Evolutionary conservation across 163 green algal genomes (phyloP), one percentile per base, ranked within the genome.

Genomic region (Trebouxia gelatinosa): DNA sequence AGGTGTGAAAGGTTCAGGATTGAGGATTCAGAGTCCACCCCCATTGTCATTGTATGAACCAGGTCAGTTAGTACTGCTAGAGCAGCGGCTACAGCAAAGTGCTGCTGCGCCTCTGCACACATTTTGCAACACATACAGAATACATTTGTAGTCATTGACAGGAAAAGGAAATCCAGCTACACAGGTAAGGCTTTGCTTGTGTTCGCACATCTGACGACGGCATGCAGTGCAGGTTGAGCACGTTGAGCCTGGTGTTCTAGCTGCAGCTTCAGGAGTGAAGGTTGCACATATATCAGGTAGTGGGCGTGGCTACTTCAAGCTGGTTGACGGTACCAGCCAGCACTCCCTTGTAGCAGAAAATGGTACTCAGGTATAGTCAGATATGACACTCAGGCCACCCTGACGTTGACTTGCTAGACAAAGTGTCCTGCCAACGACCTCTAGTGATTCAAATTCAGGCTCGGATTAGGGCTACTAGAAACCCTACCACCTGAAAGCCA

Each of bases 301-400:
- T 2, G 88, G 82, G 2, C 75, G 76, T 0, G 92, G 92, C 0
- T 97, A 97, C 86, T 97, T 94, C 84, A 97, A 97, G 80, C 87
- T 96, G 29, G 82, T 90, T 48, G 72, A 62, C 71, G 76, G 64
- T 6, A 28, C 39, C 6, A 35, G 3, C 6, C 19, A 74, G 3
- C 9, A 39, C 5, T 51, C 35, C 26, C 6, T 6, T 6, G 3
- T 34, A 21, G 21, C 17, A 9, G 64, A 72, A 1, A 26, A 51
- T 34, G 21, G 32, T 2, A 35, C 35, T 34, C 19, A 72, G 64
- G 64, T 48, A n/a, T n/a, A n/a, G n/a, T n/a, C n/a, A n/a, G n/a
- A n/a, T n/a, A n/a, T n/a, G 35, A 51, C 23, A 6, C 21, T 54
- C 43, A 23, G 11, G 9, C 43, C 9, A 54, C 43, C 13, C 43